Evolutionary conservation across 768 basidiomycete species (phyloP).

Genomic region (Stropharia rugosoannulata): DNA sequence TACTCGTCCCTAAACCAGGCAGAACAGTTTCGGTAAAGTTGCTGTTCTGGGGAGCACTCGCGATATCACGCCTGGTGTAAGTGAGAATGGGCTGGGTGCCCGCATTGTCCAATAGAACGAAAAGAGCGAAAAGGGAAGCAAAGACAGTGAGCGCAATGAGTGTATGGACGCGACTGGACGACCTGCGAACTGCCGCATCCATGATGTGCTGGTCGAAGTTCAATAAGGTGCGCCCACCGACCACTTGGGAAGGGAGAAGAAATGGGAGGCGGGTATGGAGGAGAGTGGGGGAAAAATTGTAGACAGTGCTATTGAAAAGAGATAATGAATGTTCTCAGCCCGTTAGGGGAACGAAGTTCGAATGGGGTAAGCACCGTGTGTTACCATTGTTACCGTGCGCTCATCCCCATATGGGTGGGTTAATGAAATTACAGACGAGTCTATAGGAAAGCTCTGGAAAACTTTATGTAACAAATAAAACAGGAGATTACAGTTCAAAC

Average conservation of each 20-base stretch:
- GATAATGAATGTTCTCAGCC: constrained; percentile 9
- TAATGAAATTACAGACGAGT: neutral
- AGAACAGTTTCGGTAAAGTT: neutral
- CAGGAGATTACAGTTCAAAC: neutral
- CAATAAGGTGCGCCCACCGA: neutral
- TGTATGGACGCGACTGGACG: constrained; percentile 15
- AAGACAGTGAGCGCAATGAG: constrained; percentile 17
- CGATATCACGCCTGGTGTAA: constrained; percentile 8
- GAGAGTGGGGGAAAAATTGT: neutral
- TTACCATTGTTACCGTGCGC: constrained; percentile 6
- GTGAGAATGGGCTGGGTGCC: constrained; percentile 2
- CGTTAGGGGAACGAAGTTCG: neutral
- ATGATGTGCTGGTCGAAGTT: constrained; percentile 9
- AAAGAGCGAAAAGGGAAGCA: constrained; percentile 14
- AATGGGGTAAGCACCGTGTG: neutral
- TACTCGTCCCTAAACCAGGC: neutral
- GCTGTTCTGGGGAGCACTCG: no score
- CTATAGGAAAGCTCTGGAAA: neutral
- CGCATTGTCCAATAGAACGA: constrained; percentile 2
- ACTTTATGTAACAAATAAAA: neutral
- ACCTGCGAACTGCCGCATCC: constrained; percentile 16
- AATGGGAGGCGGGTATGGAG: constrained; percentile 3
- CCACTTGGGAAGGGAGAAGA: constrained; percentile 6
- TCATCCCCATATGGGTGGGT: constrained; percentile 1
- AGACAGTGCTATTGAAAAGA: neutral